phyloP scores from a whole-genome alignment of 1,284 basidiomycete genomes.

The Malassezia obtusa region DNA sequence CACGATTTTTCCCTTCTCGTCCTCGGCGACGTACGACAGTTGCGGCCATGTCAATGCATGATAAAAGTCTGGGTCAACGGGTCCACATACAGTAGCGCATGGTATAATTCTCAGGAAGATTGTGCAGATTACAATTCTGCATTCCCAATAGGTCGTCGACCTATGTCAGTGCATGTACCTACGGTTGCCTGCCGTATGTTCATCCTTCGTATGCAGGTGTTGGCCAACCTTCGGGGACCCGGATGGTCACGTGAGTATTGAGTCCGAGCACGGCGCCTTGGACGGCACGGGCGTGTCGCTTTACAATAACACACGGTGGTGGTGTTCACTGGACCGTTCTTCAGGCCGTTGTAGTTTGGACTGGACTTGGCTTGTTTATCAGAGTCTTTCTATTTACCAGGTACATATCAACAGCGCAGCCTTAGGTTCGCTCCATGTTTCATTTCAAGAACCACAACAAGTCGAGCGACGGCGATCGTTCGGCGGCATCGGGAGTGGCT shows the following conservation, averaged over 20 bases:
- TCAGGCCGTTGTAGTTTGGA: no score
- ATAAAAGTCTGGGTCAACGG: slow-evolving; percentile 62
- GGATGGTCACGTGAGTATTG: background rate
- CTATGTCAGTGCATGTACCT: slow-evolving; percentile 11
- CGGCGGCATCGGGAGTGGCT: background rate
- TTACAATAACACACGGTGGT: no score
- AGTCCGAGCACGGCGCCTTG: no score
- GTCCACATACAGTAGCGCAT: slow-evolving; percentile 34
- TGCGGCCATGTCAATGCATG: slow-evolving; percentile 85
- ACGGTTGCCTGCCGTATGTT: slow-evolving; percentile 23
- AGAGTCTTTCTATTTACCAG: background rate
- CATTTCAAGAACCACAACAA: background rate
- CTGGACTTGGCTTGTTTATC: no score
- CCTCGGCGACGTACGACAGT: slow-evolving; percentile 85
- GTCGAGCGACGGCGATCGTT: no score
- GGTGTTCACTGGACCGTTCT: no score
- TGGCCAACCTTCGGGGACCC: background rate
- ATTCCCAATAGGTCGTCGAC: slow-evolving; percentile 43
- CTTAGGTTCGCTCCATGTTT: background rate
- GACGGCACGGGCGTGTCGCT: no score
- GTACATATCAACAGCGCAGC: no score
- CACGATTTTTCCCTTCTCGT: slow-evolving; percentile 75
- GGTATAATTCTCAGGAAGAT: slow-evolving; percentile 47
- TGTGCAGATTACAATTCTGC: slow-evolving; percentile 47
- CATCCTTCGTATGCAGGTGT: slow-evolving; percentile 11